Evolutionary conservation across 306 rosid genomes (phyloP), one percentile per base, ranked within the genome.

Genomic region (Luffa aegyptiaca): DNA sequence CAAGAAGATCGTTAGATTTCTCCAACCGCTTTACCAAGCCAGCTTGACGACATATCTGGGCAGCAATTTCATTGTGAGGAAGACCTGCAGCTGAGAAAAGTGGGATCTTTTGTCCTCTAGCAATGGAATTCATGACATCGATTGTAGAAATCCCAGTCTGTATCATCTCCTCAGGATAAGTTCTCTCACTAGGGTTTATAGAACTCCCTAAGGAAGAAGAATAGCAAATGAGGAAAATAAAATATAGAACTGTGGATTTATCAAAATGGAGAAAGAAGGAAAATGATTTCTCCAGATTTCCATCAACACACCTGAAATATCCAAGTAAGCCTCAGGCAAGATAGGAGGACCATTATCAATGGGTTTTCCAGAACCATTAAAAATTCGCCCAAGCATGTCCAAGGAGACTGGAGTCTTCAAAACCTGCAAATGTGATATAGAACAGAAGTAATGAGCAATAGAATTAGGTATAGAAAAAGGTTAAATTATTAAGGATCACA

Each of bases 31-130:
- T 96, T 81, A 96, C 99, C 87, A 96, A 84, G 76, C 99, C 99
- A 86, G 99, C 99, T 83, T 96, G 99, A 78, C 99, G 99, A 86
- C 99, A 96, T 72, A 96, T 96, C 85, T 96, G 99, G 42, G 99
- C 99, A 83, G 99, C 99, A 21, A 96, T 96, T 89, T 96, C 99
- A 80, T 93, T 96, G 81, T 96, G 99, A 75, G 99, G 98, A 77
- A 96, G 99, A 90, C 99, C 99, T 56, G 99, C 99, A 85, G 99
- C 99, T 49, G 99, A 96, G 87, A 96, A 96, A 62, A 96, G 90
- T 41, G 99, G 99, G 80, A 93, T 96, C 89, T 96, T 96, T 84
- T 96, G 99, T 83, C 99, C 99, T 89, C 99, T 93, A 51, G 98
- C 98, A 88, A 96, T 96, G 83, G 99, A 96, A 84, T 96, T 96